Evolutionary conservation across 257 asterid species (phyloP).

Genomic region (Solanum medicagineum): DNA sequence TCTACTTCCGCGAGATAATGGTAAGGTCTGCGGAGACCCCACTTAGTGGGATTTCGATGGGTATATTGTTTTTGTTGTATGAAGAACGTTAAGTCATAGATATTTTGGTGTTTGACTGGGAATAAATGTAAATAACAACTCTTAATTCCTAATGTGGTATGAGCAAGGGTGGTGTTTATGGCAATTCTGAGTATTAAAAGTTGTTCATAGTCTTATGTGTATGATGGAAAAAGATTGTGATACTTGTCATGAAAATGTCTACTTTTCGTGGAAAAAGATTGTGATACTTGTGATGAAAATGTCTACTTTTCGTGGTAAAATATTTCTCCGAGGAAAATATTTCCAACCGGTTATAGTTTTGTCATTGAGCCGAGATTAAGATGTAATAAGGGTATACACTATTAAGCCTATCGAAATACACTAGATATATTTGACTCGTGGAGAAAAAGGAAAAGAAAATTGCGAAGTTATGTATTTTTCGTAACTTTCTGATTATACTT

Average conservation of each 20-base stretch:
- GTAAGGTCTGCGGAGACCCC: too few species aligned
- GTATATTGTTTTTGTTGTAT: too few species aligned
- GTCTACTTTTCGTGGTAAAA: not conserved
- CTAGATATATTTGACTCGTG: not conserved
- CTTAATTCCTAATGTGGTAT: not conserved
- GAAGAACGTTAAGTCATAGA: not conserved
- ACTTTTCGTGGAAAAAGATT: not conserved
- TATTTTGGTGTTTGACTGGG: not conserved
- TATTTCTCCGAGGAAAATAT: not conserved
- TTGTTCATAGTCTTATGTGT: not conserved
- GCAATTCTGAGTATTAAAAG: not conserved
- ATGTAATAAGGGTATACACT: not conserved
- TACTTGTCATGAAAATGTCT: not conserved
- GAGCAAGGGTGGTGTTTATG: not conserved
- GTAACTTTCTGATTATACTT: not conserved
- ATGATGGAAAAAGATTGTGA: not conserved
- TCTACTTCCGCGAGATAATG: too few species aligned
- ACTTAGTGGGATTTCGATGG: too few species aligned
- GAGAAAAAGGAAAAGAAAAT: not conserved
- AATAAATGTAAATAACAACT: not conserved
- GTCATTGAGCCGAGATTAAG: not conserved
- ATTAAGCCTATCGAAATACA: not conserved
- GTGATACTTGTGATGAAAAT: not conserved
- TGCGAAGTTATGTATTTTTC: not conserved
- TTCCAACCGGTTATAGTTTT: not conserved